Evolutionary conservation across 129 eudicot genomes (phyloP).

Genomic region (Flaveria sonorensis): DNA sequence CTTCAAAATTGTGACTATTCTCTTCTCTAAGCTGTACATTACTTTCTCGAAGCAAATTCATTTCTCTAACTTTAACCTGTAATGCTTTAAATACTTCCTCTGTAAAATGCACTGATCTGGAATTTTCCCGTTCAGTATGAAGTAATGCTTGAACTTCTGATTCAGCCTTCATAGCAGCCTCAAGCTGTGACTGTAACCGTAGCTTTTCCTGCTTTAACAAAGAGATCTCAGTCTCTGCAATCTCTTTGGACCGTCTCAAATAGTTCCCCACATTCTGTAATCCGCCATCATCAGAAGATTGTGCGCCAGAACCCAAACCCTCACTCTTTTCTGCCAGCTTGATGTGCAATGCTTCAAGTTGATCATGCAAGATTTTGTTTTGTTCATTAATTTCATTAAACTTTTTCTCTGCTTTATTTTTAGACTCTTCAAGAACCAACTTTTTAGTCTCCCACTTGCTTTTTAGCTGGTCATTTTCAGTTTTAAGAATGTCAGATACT

Average conservation of each 20-base stretch:
- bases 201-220: constrained; percentile 84
- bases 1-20: constrained; percentile 77
- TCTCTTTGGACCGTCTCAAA: constrained; percentile 90
- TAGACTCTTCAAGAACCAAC: constrained; percentile 51
- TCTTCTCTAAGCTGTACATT: constrained; percentile 91
- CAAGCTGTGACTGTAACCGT: constrained; percentile 89
- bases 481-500: constrained; percentile 48
- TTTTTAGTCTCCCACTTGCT: constrained; percentile 77
- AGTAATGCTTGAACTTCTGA: constrained; percentile 72
- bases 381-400: constrained; percentile 73
- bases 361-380: constrained; percentile 73
- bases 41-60: constrained; percentile 89
- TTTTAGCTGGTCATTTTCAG: constrained; percentile 71
- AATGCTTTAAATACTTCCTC: constrained; percentile 89
- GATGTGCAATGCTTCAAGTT: constrained; percentile 85
- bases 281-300: constrained; percentile 57
- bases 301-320: constrained; percentile 35
- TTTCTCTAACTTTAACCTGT: constrained; percentile 83
- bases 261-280: constrained; percentile 80
- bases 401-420: constrained; percentile 64
- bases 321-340: constrained; percentile 67
- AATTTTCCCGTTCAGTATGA: constrained; percentile 59
- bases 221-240: constrained; percentile 93
- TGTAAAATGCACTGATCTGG: constrained; percentile 57
- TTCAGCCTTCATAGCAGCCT: constrained; percentile 68